phyloP scores from a whole-genome alignment of 1,284 basidiomycete species.

The Salmacisia buchloeana region DNA sequence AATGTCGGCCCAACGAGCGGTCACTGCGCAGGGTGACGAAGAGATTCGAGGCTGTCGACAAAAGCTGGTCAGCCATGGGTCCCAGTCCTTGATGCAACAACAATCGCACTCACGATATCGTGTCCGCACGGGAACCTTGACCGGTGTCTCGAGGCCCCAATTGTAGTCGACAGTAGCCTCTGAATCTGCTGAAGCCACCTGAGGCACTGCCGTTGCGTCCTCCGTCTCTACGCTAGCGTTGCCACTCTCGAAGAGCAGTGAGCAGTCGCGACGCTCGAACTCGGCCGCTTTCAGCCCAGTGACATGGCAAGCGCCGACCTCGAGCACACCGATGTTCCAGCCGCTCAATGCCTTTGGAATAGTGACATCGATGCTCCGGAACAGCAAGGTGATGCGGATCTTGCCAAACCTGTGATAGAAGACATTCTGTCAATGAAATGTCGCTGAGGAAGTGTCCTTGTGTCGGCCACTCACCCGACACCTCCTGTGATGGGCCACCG shows the following conservation, averaged over 20 bases:
- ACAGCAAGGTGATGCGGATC: slow-evolving; percentile 36
- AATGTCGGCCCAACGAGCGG: slow-evolving; percentile 29
- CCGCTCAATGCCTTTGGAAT: slow-evolving; percentile 37
- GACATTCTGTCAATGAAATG: neutral
- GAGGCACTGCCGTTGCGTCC: slow-evolving; percentile 17
- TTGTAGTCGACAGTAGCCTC: slow-evolving; percentile 23
- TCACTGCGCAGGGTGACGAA: slow-evolving; percentile 32
- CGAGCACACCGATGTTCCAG: slow-evolving; percentile 41
- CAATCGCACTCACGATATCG: slow-evolving; percentile 15
- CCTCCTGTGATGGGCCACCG: slow-evolving; percentile 31
- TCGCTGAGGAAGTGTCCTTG: neutral
- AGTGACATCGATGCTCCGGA: slow-evolving; percentile 33
- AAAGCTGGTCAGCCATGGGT: no score
- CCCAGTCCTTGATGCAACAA: neutral
- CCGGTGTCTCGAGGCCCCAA: slow-evolving; percentile 22
- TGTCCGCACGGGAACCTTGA: slow-evolving; percentile 27
- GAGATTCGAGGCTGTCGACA: slow-evolving; percentile 9
- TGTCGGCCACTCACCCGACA: neutral
- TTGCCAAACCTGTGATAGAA: slow-evolving; percentile 30
- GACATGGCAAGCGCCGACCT: slow-evolving; percentile 26
- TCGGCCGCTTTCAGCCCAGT: slow-evolving; percentile 19
- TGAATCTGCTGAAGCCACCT: slow-evolving; percentile 12
- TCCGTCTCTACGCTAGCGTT: slow-evolving; percentile 18
- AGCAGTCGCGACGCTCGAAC: slow-evolving; percentile 28
- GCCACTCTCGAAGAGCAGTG: neutral